Conservation (phyloP, 495 filamentous ascomycete species). For the Entonaema liquescens region DNA sequence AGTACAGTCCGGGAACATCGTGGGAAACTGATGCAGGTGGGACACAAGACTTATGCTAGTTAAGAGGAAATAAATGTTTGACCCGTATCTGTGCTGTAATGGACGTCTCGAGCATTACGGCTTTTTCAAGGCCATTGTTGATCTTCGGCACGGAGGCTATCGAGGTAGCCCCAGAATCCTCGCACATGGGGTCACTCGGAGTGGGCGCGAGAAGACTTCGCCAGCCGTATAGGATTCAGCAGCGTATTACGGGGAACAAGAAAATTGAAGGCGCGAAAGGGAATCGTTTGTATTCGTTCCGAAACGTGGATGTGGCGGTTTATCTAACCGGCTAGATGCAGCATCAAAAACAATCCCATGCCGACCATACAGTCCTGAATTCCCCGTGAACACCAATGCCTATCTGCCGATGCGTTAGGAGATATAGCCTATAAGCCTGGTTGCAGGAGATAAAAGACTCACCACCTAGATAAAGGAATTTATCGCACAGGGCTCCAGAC, state of each 20-base stretch:
- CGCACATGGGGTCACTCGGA: slow-evolving; percentile 56
- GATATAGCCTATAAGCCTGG: slow-evolving; percentile 6
- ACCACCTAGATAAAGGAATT: slow-evolving; percentile 48
- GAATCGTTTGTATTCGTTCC: slow-evolving; percentile 49
- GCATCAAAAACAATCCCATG: slow-evolving; percentile 50
- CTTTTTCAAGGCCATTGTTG: slow-evolving; percentile 81
- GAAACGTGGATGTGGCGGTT: slow-evolving; percentile 36
- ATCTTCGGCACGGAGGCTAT: slow-evolving; percentile 66
- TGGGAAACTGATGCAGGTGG: neutral
- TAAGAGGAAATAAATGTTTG: slow-evolving; percentile 62
- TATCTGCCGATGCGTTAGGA: slow-evolving; percentile 12
- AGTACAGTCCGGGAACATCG: neutral
- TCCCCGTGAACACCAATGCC: slow-evolving; percentile 42
- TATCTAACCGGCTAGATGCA: slow-evolving; percentile 49
- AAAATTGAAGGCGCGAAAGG: slow-evolving; percentile 29
- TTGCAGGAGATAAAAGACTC: slow-evolving; percentile 5
- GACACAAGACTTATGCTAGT: neutral
- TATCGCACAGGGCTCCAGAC: slow-evolving; percentile 91
- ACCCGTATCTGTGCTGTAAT: slow-evolving; percentile 96
- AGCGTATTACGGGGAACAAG: slow-evolving; percentile 13
- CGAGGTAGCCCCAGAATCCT: slow-evolving; percentile 63
- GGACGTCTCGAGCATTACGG: slow-evolving; percentile 75
- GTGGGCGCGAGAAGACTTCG: slow-evolving; percentile 59
- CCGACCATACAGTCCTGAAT: slow-evolving; percentile 43
- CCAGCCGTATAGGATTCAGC: slow-evolving; percentile 50